Evolutionary conservation across 768 basidiomycete genomes (phyloP), one percentile per base, ranked within the genome.

Genomic region (Tulasnella sp.): DNA sequence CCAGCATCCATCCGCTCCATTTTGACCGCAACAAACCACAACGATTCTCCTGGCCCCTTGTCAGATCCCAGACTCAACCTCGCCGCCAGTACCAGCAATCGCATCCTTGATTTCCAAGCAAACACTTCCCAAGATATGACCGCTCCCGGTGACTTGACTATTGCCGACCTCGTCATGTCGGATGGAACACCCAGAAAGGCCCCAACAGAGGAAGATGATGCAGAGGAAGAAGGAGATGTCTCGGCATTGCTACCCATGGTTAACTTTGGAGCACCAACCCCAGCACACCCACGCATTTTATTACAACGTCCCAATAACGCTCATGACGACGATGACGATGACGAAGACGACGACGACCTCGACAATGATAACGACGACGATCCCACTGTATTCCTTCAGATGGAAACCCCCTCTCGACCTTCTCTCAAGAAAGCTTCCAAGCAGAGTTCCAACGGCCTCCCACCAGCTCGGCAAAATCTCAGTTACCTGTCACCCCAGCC

Each of bases 211-310:
- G 76, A 68, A 3, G 76, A 68, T n/a, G 76, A 77, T n/a, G 31
- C 48, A 31, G 76, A 77, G 14, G 76, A 77, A 14, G 76, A 62
- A 68, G 76, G 76, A 27, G 39, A 77, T 31, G 76, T 77, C 24
- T 77, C 76, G 7, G 76, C 76, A 36, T 62, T 77, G n/a, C 76
- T 77, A 9, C 68, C 76, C 12, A 46, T 77, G 76, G 62, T 68
- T 9, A 36, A 77, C 36, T 77, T 77, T 68, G 76, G 76, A n/a
- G 76, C 76, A 3, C 68, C 76, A 6, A 77, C 76, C 27, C 76
- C 76, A 8, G 76, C 76, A 19, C 44, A 48, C 44, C 44, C 52
- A 19, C 75, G 75, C 34, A 75, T 56, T 21, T 68, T 68, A 34
- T 36, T 68, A 68, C 75, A 27, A 56, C 34, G n/a, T 18, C 12